Evolutionary conservation across 441 rosid species (phyloP), one percentile per base, ranked within the genome.

Genomic region (Populus tomentosa): DNA sequence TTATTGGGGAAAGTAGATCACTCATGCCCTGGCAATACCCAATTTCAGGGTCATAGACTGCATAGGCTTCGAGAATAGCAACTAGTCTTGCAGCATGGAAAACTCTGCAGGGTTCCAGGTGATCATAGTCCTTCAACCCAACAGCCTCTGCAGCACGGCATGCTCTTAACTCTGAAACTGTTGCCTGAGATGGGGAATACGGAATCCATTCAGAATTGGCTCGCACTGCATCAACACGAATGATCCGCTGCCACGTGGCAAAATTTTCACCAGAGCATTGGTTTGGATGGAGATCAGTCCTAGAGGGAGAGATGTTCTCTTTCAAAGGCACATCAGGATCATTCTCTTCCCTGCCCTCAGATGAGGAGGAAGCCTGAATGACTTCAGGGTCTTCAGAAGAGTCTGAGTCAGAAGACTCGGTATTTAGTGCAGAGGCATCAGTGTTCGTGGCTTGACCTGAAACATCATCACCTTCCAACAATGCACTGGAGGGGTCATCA

Each of bases 1-100:
- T 77, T 73, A 95, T 88, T 1, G 99, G 99, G 68, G 98, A 88
- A 67, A 95, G 89, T 21, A 93, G 88, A 83, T 95, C 99, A 36
- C 96, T 92, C 99, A 95, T 95, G 38, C 99, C 99, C 82, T 95
- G 99, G 73, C 99, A 92, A 76, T 95, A 93, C 59, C 99, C 99
- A 81, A 90, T 93, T 85, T 95, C 97, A 7, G 95, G 87, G 83
- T 93, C 98, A 67, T 89, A 88, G 21, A 93, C 81, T 38, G 99
- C 91, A 77, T 95, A 95, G 50, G 99, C 99, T 86, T 95, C 97
- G 2, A 95, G 95, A 77, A 95, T 86, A 21, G 97, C 87, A 72
- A 95, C 99, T 30, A 95, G 81, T 46, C 98, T 85, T n/a, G 97
- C 94, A 61, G 99, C 97, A 71, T 95, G 99, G 86, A 92, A 89